phyloP scores from a whole-genome alignment of 768 basidiomycete species.

The Lactarius trivialis region DNA sequence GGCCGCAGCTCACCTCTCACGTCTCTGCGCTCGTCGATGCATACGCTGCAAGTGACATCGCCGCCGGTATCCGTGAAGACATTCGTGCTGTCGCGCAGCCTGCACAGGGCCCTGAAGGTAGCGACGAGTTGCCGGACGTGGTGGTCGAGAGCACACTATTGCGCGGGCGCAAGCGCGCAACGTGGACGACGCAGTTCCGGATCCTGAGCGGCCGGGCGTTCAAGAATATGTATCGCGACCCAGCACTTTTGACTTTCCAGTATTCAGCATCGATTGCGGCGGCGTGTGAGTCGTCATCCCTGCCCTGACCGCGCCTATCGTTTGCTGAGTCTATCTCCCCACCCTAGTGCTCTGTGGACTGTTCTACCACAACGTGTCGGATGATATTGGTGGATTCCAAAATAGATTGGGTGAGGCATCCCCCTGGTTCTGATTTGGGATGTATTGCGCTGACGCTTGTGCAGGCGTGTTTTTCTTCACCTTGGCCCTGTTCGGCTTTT shows the following conservation, averaged over 20 bases:
- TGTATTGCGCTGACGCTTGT: not conserved
- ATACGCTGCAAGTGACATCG: slow-evolving; percentile 62
- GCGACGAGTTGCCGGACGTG: slow-evolving; percentile 56
- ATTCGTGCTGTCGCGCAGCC: slow-evolving; percentile 39
- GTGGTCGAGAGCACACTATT: slow-evolving; percentile 60
- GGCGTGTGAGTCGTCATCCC: slow-evolving; percentile 53
- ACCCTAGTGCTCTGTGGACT: slow-evolving; percentile 81
- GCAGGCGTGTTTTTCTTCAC: slow-evolving; percentile 95
- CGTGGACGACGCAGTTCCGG: slow-evolving; percentile 84
- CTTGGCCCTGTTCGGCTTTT: slow-evolving; percentile 94
- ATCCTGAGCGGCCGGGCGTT: slow-evolving; percentile 95
- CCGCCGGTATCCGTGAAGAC: slow-evolving; percentile 54
- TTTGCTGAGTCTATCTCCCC: slow-evolving; percentile 2
- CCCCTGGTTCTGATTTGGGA: not conserved
- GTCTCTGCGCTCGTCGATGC: slow-evolving; percentile 68
- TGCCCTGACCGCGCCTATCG: not conserved
- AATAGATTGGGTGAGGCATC: slow-evolving; percentile 69
- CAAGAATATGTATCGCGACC: slow-evolving; percentile 96
- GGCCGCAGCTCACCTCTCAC: slow-evolving; percentile 42
- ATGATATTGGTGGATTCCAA: slow-evolving; percentile 97
- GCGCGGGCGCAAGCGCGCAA: slow-evolving; percentile 72
- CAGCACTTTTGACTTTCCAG: slow-evolving; percentile 84
- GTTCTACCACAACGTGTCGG: slow-evolving; percentile 84
- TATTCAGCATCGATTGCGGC: slow-evolving; percentile 79
- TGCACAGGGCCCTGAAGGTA: slow-evolving; percentile 30